Percentiles rank a stretch among this genome's conserved stretches.
These are phyloP conservation scores for Didymella pinodella DNA, from an alignment of 2,329 filamentous ascomycete species.

Conservation along the genomic window DNA sequence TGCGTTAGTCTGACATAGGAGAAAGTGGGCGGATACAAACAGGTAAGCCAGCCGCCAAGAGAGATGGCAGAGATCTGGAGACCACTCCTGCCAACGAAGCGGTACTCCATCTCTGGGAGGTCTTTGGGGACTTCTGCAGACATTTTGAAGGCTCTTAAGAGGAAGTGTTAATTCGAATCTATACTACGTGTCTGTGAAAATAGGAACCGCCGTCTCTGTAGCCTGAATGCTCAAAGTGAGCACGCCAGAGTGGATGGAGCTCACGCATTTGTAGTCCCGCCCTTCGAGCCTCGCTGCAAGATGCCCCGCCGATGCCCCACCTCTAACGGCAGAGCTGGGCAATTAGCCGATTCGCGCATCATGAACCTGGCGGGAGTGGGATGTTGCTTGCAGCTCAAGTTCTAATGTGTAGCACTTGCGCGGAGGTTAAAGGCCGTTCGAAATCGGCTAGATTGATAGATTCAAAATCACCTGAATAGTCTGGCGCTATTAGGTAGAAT, in stretches of 20 bases:
- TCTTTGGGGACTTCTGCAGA: slow-evolving; percentile 27
- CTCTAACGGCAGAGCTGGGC: slow-evolving; percentile 4
- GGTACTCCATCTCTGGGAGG: slow-evolving; percentile 70
- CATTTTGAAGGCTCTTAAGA: slow-evolving; percentile 8
- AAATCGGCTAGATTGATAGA: background rate
- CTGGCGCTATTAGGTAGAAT: slow-evolving; percentile 4
- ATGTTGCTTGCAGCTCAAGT: slow-evolving; percentile 13
- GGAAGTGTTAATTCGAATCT: background rate
- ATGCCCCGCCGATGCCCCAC: slow-evolving; percentile 20
- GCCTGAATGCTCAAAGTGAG: slow-evolving; percentile 1
- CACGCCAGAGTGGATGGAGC: slow-evolving; percentile 18
- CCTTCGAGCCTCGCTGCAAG: slow-evolving; percentile 16
- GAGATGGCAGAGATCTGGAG: slow-evolving; percentile 78
- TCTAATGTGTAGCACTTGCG: slow-evolving; percentile 1
- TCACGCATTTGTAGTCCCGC: slow-evolving; percentile 17
- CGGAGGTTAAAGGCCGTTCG: slow-evolving; percentile 4
- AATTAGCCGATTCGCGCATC: slow-evolving; percentile 15
- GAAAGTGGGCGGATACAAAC: background rate
- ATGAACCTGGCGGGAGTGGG: slow-evolving; percentile 1
- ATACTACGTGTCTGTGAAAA: background rate
- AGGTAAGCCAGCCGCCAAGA: slow-evolving; percentile 70
- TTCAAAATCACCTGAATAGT: slow-evolving; percentile 3
- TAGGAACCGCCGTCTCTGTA: background rate
- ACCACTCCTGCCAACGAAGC: slow-evolving; percentile 74
- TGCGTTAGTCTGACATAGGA: background rate